Evolutionary conservation across 2,329 filamentous ascomycete species (phyloP), one percentile per base, ranked within the genome.

Genomic region (Reticulascus tulasneorum): DNA sequence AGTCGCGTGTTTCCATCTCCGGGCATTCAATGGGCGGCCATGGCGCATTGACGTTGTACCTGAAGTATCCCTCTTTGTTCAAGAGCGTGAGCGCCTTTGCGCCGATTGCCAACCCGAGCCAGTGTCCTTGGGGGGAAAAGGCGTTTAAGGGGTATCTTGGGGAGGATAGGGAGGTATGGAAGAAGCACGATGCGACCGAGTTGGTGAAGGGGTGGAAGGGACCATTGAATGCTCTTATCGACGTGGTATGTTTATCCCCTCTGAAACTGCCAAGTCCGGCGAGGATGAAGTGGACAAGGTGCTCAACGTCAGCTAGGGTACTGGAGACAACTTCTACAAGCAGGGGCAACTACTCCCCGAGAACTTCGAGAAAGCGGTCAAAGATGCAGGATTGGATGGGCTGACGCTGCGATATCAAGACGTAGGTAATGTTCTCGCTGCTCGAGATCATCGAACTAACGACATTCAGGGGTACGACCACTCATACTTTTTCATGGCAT

Each of bases 1-100:
- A 62, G 1, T 63, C 54, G 19, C 74, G 83, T 25, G 80, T 96
- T 37, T 84, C 82, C 61, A 93, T 98, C 53, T 87, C 86, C 25
- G 93, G 93, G 6, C 93, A 98, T 68, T 90, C 83, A 52, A 98
- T 98, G 93, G 93, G 93, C 48, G 93, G 93, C 0, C 93, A 98
- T 63, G 93, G 93, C 45, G 93, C 93, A 28, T 70, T 98, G 50
- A 95, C 90, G 29, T 67, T 97, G 51, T 97, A 86, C 70, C 74
- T 98, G 34, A 91, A 87, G 69, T 84, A 97, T 65, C 90, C 93
- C 0, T 88, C 86, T 46, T 80, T 77, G 68, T 98, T 94, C 73
- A 85, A 83, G 68, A 87, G 81, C 47, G 88, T 93, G 38, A 90
- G 84, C 44, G 91, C 91, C 2, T 94, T 94, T 56, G 86, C 93